Conservation (phyloP, 257 asterid species). For the Oldenlandia corymbosa region DNA sequence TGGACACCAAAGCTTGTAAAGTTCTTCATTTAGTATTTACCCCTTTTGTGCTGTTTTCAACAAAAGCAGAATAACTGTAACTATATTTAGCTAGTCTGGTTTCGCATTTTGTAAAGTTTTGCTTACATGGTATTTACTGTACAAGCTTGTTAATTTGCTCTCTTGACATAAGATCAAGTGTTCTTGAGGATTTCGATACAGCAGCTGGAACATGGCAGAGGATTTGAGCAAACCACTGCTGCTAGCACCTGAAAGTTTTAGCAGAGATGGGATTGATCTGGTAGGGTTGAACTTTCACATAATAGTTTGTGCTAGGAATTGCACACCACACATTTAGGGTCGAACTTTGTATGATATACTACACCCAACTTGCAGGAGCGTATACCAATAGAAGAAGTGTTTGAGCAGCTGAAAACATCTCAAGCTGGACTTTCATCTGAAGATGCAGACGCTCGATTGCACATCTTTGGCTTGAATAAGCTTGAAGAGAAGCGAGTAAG, state of each 20-base stretch:
- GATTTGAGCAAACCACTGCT: constrained; percentile 24
- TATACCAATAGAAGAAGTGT: constrained; percentile 23
- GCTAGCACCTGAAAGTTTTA: constrained; percentile 25
- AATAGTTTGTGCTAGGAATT: neutral
- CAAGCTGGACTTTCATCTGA: constrained; percentile 26
- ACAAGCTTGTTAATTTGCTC: neutral
- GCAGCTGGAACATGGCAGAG: constrained; percentile 20
- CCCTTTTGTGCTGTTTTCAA: too few species aligned
- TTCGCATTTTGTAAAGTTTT: neutral
- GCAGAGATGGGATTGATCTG: constrained; percentile 28
- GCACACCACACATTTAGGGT: neutral
- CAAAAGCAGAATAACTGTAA: too few species aligned
- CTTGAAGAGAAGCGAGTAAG: constrained; percentile 30
- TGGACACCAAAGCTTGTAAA: too few species aligned
- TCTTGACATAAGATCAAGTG: too few species aligned
- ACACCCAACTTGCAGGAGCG: constrained; percentile 14
- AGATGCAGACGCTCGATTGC: constrained; percentile 23
- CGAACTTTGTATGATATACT: neutral
- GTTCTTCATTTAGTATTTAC: too few species aligned
- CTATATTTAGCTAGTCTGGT: too few species aligned
- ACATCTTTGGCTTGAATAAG: constrained; percentile 26
- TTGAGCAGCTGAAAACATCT: constrained; percentile 25
- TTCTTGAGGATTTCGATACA: too few species aligned
- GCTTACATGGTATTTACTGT: neutral
- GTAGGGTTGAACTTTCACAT: constrained; percentile 9